Base-by-base conservation (phyloP, 1,139 yeast species). In the Geotrichum cucujoidarum region DNA sequence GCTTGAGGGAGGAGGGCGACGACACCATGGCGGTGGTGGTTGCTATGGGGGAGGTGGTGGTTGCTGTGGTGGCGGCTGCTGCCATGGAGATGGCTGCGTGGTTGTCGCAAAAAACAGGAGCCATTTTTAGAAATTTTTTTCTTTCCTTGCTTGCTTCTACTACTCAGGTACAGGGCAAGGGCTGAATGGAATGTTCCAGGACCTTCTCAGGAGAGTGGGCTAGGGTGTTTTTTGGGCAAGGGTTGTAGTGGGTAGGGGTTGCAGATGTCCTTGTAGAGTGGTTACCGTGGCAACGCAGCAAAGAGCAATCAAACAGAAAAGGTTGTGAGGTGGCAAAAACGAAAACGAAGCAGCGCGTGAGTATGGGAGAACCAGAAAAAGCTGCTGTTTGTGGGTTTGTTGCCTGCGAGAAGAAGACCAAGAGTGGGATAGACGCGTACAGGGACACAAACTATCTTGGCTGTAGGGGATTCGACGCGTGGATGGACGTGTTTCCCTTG, bases 251-350 rank as follows among this genome's bases (percentile, higher is more conserved):
- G 33, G n/a, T n/a, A n/a, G n/a, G n/a, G 20, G 35, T 17, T n/a
- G 35, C 17, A 14, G 20, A n/a, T 18, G 35, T 32, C 17, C 10
- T n/a, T 11, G 35, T 14, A 20, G 36, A 14, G 17, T 20, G 10
- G 42, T 43, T 31, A 30, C 47, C 29, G 35, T 43, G 40, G 46
- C 46, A 43, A 43, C 46, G 16, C 8, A 13, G 31, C n/a, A n/a
- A 38, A 24, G 31, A 41, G 22, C 25, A 27, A 38, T 14, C 17
- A 29, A 29, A 34, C 25, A 7, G n/a, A 25, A 38, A 25, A 37
- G 10, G 16, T 18, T 35, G 13, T 29, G 20, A 17, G 46, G 46
- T 43, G 46, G 46, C 46, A 46, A 46, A 35, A 30, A 24, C 20
- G n/a, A n/a, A n/a, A n/a, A n/a, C n/a, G n/a, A n/a, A n/a, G n/a